Base-by-base conservation (phyloP, 1,139 yeast species). In the Debaryomyces nepalensis region DNA sequence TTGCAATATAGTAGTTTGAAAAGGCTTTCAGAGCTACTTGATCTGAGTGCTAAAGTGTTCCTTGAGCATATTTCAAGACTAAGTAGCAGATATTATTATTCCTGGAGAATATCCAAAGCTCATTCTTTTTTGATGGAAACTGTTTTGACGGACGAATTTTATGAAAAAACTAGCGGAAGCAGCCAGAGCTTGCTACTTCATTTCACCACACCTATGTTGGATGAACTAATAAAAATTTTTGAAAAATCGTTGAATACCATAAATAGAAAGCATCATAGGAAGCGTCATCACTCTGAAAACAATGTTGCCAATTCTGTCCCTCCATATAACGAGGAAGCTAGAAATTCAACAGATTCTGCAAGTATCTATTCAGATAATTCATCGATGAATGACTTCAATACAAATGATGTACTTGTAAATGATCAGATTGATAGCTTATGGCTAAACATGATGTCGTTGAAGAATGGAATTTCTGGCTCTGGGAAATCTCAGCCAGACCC, bases 41-140 rank as follows among this genome's bases (percentile, higher is more conserved):
- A 49, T 2, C 49, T 54, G 37, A 56, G 59, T 23, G 50, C 52
- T 3, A 57, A 57, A 34, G 51, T 55, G 18, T 56, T 55, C 22
- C 46, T 61, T 22, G 55, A 53, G 12, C 40, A 48, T 2, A 46
- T 54, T 27, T 50, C 50, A 2, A 48, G 47, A 30, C 46, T 65
- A 37, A 60, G 68, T 29, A 59, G 59, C 32, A 50, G 72, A 27
- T 69, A 70, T 47, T 70, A 66, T 48, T 65, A 66, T 46, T 69
- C 74, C 1, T 68, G 74, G 65, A 57, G 68, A 48, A 55, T 68
- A 7, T 53, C 62, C 4, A 68, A 68, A 44, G 66, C 67, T 2
- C 64, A 63, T 23, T 51, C 59, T 4, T 65, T 62, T 33, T 43
- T 67, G 23, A 42, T 58, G 37, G 56, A 54, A 12, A 44, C 60